Percentiles rank a stretch among this genome's conserved stretches.
phyloP scores from a whole-genome alignment of 306 rosid genomes.

The Clitoria ternatea region DNA sequence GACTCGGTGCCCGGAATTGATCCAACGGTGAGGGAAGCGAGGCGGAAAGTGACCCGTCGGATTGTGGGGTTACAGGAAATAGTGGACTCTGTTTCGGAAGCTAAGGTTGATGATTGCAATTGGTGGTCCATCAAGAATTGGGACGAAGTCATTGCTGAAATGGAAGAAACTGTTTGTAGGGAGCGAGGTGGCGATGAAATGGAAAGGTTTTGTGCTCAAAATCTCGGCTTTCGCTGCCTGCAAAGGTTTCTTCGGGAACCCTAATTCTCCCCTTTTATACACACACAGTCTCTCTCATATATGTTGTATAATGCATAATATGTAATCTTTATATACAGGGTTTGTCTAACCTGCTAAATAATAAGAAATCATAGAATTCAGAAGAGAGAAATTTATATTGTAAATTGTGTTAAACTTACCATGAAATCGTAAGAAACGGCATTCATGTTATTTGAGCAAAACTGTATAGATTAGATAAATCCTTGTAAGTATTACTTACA shows the following conservation, averaged over 20 bases:
- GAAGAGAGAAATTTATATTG: too few relatives aligned
- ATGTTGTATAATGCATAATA: background rate
- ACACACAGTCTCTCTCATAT: background rate
- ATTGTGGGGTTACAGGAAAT: constrained; percentile 92
- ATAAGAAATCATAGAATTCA: too few relatives aligned
- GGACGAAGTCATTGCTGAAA: constrained; percentile 66
- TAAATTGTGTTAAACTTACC: too few relatives aligned
- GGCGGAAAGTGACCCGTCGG: constrained; percentile 80
- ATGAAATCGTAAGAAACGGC: too few relatives aligned
- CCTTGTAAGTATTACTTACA: too few relatives aligned
- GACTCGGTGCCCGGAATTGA: constrained; percentile 87
- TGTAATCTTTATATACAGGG: background rate
- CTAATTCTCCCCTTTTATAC: constrained; percentile 18
- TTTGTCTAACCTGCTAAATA: too few relatives aligned
- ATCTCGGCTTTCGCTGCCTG: constrained; percentile 81
- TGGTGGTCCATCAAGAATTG: constrained; percentile 43
- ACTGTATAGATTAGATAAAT: too few relatives aligned
- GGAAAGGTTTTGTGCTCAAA: constrained; percentile 62
- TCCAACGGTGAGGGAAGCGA: constrained; percentile 73
- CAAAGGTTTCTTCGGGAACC: constrained; percentile 78
- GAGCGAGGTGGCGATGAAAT: constrained; percentile 78
- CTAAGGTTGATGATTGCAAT: constrained; percentile 36
- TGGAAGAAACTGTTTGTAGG: constrained; percentile 78
- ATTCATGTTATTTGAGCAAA: too few relatives aligned
- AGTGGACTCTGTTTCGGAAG: constrained; percentile 54